Base-by-base conservation (phyloP, 495 filamentous ascomycete species). In the Penicillium bialowiezense region DNA sequence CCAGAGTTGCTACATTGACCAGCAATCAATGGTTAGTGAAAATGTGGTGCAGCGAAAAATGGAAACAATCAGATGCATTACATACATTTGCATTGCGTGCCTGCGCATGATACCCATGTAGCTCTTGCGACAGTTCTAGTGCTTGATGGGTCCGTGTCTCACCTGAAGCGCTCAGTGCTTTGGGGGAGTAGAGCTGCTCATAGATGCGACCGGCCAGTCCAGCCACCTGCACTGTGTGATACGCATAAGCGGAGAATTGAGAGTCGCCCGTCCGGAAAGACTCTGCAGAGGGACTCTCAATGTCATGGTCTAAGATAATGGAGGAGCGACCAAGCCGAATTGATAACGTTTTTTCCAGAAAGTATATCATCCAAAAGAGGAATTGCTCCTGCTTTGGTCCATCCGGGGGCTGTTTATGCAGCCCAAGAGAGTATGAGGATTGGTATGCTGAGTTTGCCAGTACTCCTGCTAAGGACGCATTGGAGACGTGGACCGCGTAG, bases 121-220 rank as follows among this genome's bases (percentile, higher is more conserved):
- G 36, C 12, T 39, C 36, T 14, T 39, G 36, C 5, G 36, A 39
- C 3, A 39, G 36, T 23, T 39, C 36, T 19, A 39, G 14, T 23
- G 19, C 43, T n/a, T 43, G 50, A 1, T 21, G 33, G 1, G 14
- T 37, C 17, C 50, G 50, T 3, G 24, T 26, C 8, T 40, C 42
- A 9, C 10, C 43, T 0, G 43, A 13, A 0, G 39, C 20, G 18
- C 8, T 9, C 1, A 53, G 50, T 5, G 43, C 36, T 6, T 32
- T 33, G 7, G 43, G 23, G 7, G 19, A 41, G 14, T 53, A 53
- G 3, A 53, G 34, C 21, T 53, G 17, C 12, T 42, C 36, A 18
- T 53, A 53, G n/a, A 53, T 42, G 6, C 36, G 19, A 3, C 50
- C 50, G 5, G 42, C 34, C 24, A 53, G 13, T 20, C 36, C 9